phyloP scores from a whole-genome alignment of 441 rosid species.

The California macrophylla region DNA sequence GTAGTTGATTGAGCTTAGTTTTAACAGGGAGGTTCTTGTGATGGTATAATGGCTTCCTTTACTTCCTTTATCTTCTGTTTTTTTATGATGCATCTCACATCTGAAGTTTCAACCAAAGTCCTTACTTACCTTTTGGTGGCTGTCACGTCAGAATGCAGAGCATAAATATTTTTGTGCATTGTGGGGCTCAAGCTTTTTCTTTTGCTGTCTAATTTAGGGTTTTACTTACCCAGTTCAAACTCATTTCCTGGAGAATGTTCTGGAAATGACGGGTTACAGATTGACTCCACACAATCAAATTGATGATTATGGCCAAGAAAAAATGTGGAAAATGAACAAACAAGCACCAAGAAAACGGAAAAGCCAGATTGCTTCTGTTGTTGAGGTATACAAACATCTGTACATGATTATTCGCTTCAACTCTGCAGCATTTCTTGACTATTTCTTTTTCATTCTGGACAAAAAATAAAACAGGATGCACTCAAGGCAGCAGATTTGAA shows the following conservation, averaged over 20 bases:
- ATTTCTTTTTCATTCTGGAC: background rate
- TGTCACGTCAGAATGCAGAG: background rate
- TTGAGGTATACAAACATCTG: constrained; percentile 53
- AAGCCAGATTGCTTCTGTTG: constrained; percentile 80
- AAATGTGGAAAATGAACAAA: constrained; percentile 91
- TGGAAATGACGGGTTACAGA: constrained; percentile 83
- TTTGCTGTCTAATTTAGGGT: constrained; percentile 43
- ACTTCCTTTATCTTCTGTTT: background rate
- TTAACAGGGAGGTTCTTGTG: background rate
- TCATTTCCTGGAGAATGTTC: constrained; percentile 76
- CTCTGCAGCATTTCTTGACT: constrained; percentile 5
- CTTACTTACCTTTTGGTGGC: background rate
- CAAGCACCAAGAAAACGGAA: constrained; percentile 89
- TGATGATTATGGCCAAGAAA: constrained; percentile 98
- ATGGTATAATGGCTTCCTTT: background rate
- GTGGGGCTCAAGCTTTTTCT: background rate
- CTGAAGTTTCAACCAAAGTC: background rate
- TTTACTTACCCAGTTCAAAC: constrained; percentile 78
- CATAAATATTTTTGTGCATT: background rate
- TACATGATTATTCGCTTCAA: background rate
- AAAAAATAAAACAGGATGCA: constrained; percentile 56
- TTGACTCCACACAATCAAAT: constrained; percentile 79
- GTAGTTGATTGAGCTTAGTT: background rate
- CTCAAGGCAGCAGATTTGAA: constrained; percentile 79
- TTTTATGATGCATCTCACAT: background rate